These are phyloP conservation scores for Naegleria fowleri DNA, from an alignment of 208 protist genomes.

Conservation along the genomic window DNA sequence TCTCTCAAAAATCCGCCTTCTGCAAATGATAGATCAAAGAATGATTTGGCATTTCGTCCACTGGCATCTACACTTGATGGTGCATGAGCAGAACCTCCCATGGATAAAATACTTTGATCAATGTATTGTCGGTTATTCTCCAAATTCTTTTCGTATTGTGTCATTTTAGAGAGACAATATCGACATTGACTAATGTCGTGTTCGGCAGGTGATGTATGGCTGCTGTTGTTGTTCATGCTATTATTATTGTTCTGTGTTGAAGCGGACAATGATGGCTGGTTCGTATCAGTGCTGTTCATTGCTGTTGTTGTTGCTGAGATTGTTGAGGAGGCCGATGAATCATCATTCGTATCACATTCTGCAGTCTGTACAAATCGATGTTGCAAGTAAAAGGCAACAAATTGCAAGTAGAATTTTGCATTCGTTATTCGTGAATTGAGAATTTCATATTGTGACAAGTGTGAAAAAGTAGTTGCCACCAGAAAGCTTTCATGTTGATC, in stretches of 20 bases:
- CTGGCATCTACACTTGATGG: background rate
- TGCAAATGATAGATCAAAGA: background rate
- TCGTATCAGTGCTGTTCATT: too few relatives aligned
- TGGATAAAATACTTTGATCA: background rate
- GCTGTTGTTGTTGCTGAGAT: too few relatives aligned
- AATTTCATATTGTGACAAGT: background rate
- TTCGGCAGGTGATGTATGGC: background rate
- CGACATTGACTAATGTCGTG: background rate
- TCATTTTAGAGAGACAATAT: background rate
- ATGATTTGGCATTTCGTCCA: background rate
- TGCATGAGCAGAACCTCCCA: background rate
- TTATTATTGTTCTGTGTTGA: too few relatives aligned
- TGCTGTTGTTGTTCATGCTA: too few relatives aligned
- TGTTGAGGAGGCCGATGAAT: too few relatives aligned
- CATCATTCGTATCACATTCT: background rate
- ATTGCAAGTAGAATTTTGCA: background rate
- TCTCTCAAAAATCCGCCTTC: background rate
- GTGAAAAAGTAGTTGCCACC: background rate
- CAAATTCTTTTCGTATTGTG: background rate
- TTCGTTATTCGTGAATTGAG: background rate
- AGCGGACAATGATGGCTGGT: too few relatives aligned
- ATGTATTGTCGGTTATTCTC: background rate
- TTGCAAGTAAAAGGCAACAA: background rate
- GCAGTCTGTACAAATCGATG: background rate
- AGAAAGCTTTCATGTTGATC: background rate